Evolutionary conservation across 148 eudicot genomes (phyloP), one percentile per base, ranked within the genome.

Genomic region (Salicornia ramosissima): DNA sequence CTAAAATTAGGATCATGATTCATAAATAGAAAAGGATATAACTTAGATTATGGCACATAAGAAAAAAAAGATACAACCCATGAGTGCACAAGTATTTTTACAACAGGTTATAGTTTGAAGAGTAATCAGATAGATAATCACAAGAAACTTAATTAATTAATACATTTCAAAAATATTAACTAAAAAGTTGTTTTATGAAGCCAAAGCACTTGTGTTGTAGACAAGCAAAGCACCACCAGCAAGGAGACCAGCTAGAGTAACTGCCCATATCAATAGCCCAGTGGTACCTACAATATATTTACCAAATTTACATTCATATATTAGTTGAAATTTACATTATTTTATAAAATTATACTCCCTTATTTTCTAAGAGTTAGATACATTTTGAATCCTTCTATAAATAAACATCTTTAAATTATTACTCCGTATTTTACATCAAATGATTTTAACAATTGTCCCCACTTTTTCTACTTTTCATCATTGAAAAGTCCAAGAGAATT

Each of bases 201-300:
- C 85, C 83, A 93, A 82, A 67, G 98, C 96, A 84, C 98, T 93
- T 21, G 96, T 93, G 84, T 82, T 90, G 90, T 87, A 90, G 24
- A 90, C 96, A 73, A 93, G 98, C 50, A 93, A 82, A 5, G 92
- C 98, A 72, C 96, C 98, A 53, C 96, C 98, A 43, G 88, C 96
- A 40, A 93, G 95, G 36, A 93, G 40, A 2, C 95, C 98, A 28
- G 76, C 82, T 30, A 93, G 75, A 46, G 95, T 93, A 14, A 87
- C 83, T 0, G 95, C 98, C 96, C 98, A 93, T 26, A 93, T 90
- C 69, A 87, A 75, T 61, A 90, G 79, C 1, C 98, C 98, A 57
- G 96, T 90, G 0, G 74, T 76, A 64, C 97, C 97, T 91, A 83
- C 72, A 78, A 7, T 64, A 42, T n/a, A n/a, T n/a, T 43, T 25